Evolutionary conservation across 2,329 filamentous ascomycete genomes (phyloP), one percentile per base, ranked within the genome.

Genomic region (Diaporthe capsici): DNA sequence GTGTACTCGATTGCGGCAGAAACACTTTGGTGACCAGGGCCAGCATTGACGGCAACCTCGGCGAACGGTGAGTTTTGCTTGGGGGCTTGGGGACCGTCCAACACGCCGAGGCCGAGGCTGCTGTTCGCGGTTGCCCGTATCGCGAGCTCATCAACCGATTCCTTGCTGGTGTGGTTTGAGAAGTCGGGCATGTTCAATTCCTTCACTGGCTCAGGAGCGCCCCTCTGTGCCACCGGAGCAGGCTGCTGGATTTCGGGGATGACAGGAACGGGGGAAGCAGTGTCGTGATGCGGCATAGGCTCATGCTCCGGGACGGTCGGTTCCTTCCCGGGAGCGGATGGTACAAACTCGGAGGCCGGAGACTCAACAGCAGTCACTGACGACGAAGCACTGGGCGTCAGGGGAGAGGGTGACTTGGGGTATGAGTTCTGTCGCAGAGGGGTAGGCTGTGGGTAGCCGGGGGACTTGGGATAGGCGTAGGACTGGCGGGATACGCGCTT

Each of bases 361-460:
- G 71, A 47, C 34, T 76, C 74, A 67, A 78, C 57, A 71, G 61
- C 71, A 28, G 34, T 82, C 75, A 31, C 83, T 81, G 34, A 83
- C 78, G 75, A 80, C 78, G 83, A 84, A 25, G 73, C 70, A 57
- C 83, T 81, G 37, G 83, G 78, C 22, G 84, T 81, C 17, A 82
- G 70, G 53, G 84, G 82, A 37, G 85, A 71, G 55, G 84, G 82
- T 34, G 85, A 86, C 78, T 84, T 84, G 25, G 87, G 86, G 25
- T 88, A 79, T 0, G 89, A 90, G 77, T 87, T 88, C 73, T 86
- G 84, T 4, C 85, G 85, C 37, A 82, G 81, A 76, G 86, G 84
- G 71, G 79, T 61, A 75, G 86, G 84, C 73, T 79, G 67, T 80
- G 55, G 78, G 82, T 80, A 77, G 78, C 79, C 81, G 2, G 75